Evolutionary conservation across 1,284 basidiomycete genomes (phyloP).

Genomic region (Chalciporus sp.): DNA sequence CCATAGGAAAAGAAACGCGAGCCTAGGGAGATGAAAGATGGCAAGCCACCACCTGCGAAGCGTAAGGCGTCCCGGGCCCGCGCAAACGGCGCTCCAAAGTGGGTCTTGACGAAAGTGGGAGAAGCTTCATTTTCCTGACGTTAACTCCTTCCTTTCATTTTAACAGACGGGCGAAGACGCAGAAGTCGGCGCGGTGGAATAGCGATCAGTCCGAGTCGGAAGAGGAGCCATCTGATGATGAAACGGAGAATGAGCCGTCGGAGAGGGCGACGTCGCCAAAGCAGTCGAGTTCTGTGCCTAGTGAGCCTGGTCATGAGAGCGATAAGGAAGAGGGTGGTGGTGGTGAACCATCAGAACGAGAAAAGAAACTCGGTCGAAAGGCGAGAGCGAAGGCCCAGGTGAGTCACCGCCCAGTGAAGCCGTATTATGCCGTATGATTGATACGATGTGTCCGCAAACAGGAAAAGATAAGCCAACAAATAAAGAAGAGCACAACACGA

Average conservation of each 20-base stretch:
- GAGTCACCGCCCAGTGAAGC: conserved; percentile 5
- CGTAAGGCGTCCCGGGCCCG: conserved; percentile 44
- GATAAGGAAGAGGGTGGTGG: conserved; percentile 34
- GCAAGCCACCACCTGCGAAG: conserved; percentile 40
- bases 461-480: conserved; percentile 36
- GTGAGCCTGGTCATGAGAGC: conserved; percentile 30
- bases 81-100: conserved; percentile 45
- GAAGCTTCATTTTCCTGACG: conserved; percentile 9
- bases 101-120: conserved; percentile 15
- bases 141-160: conserved; percentile 17
- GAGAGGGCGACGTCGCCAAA: conserved; percentile 33
- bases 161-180: conserved; percentile 34
- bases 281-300: conserved; percentile 28
- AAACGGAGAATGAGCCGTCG: conserved; percentile 29
- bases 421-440: background rate
- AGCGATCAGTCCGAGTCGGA: conserved; percentile 40
- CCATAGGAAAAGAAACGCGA: conserved; percentile 38
- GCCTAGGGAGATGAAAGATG: conserved; percentile 28
- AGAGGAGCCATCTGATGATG: conserved; percentile 34
- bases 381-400: conserved; percentile 51
- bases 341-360: conserved; percentile 33
- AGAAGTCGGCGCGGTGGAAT: conserved; percentile 33
- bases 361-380: conserved; percentile 39
- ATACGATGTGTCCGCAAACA: conserved; percentile 1
- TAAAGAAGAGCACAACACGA: conserved; percentile 22